Percentiles rank a stretch among this genome's conserved stretches.
phyloP scores from a whole-genome alignment of 2,329 filamentous ascomycete genomes.

The Claviceps purpurea region DNA sequence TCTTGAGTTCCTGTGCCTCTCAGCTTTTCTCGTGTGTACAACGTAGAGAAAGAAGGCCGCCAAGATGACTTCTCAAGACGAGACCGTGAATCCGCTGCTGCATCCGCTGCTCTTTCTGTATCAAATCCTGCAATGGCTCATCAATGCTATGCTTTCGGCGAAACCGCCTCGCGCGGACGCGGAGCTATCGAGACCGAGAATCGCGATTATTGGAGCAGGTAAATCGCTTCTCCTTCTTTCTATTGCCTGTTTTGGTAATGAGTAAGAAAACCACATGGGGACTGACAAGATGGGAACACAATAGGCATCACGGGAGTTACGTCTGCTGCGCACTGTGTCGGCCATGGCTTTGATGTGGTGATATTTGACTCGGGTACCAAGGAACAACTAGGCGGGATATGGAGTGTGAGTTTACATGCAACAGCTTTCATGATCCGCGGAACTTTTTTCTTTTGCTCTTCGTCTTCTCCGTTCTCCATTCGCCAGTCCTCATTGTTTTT shows the following conservation, averaged over 20 bases:
- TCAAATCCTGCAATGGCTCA: conserved; percentile 49
- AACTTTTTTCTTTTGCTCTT: neutral
- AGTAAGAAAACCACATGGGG: neutral
- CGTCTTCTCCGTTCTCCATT: neutral
- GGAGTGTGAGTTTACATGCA: conserved; percentile 44
- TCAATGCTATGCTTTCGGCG: conserved; percentile 54
- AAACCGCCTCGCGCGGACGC: conserved; percentile 47
- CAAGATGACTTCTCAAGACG: conserved; percentile 19
- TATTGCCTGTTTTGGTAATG: neutral
- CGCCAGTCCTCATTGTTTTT: neutral
- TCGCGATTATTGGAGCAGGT: conserved; percentile 58
- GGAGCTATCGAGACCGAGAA: conserved; percentile 45
- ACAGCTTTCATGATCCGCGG: too few relatives aligned
- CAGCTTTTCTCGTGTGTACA: too few relatives aligned
- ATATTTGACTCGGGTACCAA: conserved; percentile 62
- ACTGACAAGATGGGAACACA: neutral
- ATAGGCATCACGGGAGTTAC: conserved; percentile 64
- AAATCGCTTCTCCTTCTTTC: conserved; percentile 21
- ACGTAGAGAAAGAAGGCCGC: neutral
- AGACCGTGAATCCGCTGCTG: conserved; percentile 27
- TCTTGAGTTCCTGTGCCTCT: too few relatives aligned
- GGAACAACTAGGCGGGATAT: conserved; percentile 62
- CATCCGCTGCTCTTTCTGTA: conserved; percentile 49
- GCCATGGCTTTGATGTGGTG: conserved; percentile 70
- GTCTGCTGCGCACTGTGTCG: conserved; percentile 68